Conservation (phyloP, 2,329 filamentous ascomycete genomes). For the Phaeosphaeriaceae sp. region DNA sequence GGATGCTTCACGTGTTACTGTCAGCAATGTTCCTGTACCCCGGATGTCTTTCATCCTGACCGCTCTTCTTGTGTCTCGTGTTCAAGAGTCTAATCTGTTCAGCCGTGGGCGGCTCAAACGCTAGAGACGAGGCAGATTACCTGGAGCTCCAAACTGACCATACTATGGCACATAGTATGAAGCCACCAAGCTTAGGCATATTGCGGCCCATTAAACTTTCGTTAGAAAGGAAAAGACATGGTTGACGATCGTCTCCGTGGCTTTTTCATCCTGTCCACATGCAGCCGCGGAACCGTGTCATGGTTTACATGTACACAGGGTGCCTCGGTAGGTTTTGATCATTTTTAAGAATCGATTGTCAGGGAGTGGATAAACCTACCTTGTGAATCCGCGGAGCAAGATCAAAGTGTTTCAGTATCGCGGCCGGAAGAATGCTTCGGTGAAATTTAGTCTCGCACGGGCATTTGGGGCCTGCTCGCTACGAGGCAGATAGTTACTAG, state of each 20-base stretch:
- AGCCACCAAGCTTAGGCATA: too few relatives aligned
- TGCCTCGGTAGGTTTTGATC: conserved; percentile 16
- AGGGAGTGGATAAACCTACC: too few relatives aligned
- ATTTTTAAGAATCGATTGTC: conserved; percentile 1
- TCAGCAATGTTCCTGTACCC: not conserved
- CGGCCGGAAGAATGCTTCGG: conserved; percentile 25
- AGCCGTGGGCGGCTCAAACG: not conserved
- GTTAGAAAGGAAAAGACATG: too few relatives aligned
- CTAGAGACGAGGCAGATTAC: not conserved
- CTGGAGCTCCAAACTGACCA: too few relatives aligned
- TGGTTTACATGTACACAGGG: not conserved
- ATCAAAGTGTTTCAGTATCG: conserved; percentile 9
- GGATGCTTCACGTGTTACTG: conserved; percentile 14
- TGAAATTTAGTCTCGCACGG: conserved; percentile 19
- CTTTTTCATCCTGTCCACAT: not conserved
- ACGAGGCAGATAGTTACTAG: conserved; percentile 6
- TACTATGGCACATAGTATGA: too few relatives aligned
- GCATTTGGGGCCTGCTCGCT: conserved; percentile 16
- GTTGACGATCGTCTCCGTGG: too few relatives aligned
- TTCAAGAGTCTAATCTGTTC: conserved; percentile 11
- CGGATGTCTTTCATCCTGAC: conserved; percentile 2
- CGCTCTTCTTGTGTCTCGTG: conserved; percentile 16
- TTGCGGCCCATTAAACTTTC: too few relatives aligned
- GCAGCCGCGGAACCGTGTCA: not conserved
- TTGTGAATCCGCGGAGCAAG: conserved; percentile 18